Evolutionary conservation across 345 rosid species (phyloP).

Genomic region (Eutrema japonicum): DNA sequence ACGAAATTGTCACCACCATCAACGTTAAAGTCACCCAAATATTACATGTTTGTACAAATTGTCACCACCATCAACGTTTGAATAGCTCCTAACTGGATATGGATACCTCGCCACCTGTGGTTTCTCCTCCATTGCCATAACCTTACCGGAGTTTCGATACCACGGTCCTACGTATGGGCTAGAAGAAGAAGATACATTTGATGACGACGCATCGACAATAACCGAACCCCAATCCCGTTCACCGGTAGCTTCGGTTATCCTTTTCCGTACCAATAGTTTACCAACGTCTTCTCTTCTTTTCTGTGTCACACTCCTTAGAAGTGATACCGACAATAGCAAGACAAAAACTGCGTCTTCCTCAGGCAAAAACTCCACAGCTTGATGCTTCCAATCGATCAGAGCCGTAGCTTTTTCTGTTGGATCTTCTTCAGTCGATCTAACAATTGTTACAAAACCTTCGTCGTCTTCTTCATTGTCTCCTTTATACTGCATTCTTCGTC

Average conservation of each 20-base stretch:
- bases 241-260: slow-evolving; percentile 71
- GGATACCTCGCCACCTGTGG: slow-evolving; percentile 51
- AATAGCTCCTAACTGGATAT: slow-evolving; percentile 53
- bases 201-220: slow-evolving; percentile 47
- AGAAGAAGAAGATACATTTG: slow-evolving; percentile 37
- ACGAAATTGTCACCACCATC: too few species aligned
- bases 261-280: slow-evolving; percentile 59
- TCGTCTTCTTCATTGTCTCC: slow-evolving; percentile 32
- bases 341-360: slow-evolving; percentile 79
- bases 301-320: slow-evolving; percentile 70
- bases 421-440: slow-evolving; percentile 66
- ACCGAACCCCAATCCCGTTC: slow-evolving; percentile 88
- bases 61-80: slow-evolving; percentile 76
- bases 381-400: slow-evolving; percentile 78
- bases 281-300: slow-evolving; percentile 72
- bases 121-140: slow-evolving; percentile 47
- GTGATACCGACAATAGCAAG: slow-evolving; percentile 65
- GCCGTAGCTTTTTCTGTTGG: slow-evolving; percentile 74
- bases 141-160: slow-evolving; percentile 65
- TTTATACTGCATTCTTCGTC: slow-evolving; percentile 69
- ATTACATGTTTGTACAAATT: slow-evolving; percentile 68
- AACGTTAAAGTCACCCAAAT: slow-evolving; percentile 45
- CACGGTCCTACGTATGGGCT: slow-evolving; percentile 60
- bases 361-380: slow-evolving; percentile 61
- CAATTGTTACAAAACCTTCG: slow-evolving; percentile 58